phyloP scores from a whole-genome alignment of 345 rosid genomes.

The Citrus cavaleriei region DNA sequence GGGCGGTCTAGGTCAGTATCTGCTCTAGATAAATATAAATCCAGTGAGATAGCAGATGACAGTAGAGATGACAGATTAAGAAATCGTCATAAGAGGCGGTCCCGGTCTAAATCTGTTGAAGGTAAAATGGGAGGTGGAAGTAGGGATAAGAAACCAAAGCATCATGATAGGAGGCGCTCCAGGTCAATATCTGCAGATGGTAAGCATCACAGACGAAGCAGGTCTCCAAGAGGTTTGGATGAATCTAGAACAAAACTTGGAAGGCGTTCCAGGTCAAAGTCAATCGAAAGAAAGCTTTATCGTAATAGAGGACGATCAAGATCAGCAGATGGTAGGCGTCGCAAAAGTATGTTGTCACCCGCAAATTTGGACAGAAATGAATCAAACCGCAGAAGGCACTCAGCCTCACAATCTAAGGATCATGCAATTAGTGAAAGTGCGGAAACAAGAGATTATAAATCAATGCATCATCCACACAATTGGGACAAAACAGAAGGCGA shows the following conservation, averaged over 20 bases:
- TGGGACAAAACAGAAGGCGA: constrained; percentile 15
- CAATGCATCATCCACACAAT: background rate
- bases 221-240: constrained; percentile 47
- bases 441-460: constrained; percentile 20
- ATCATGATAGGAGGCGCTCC: constrained; percentile 52
- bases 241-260: constrained; percentile 47
- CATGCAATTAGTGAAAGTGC: constrained; percentile 21
- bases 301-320: constrained; percentile 38
- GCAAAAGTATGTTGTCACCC: constrained; percentile 38
- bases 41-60: constrained; percentile 36
- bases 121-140: constrained; percentile 41
- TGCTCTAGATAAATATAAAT: constrained; percentile 27
- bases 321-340: constrained; percentile 42
- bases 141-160: constrained; percentile 52
- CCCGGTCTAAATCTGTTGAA: constrained; percentile 72
- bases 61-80: constrained; percentile 36
- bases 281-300: constrained; percentile 41
- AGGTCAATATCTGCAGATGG: constrained; percentile 62
- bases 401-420: constrained; percentile 41
- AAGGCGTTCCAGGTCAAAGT: constrained; percentile 53
- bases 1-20: constrained; percentile 56
- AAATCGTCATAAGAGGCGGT: constrained; percentile 51
- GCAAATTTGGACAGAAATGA: constrained; percentile 37
- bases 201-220: constrained; percentile 43
- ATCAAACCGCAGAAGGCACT: constrained; percentile 35